Evolutionary conservation across 345 rosid species (phyloP), one percentile per base, ranked within the genome.

Genomic region (Salix caprea): DNA sequence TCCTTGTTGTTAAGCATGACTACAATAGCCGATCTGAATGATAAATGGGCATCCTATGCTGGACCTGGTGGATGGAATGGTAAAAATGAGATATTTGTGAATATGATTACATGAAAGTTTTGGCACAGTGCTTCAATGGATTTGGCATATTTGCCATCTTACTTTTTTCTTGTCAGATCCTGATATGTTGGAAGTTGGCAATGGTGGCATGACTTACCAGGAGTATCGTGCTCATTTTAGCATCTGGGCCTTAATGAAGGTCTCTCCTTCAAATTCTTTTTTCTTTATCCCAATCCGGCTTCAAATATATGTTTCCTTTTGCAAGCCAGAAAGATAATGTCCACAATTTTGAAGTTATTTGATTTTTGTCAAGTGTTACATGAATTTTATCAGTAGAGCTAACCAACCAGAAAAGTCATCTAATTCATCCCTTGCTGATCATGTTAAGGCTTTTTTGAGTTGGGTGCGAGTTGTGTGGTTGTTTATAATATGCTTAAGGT

Each of bases 21-120:
- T 64, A 84, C 91, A 7, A 90, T 91, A 75, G 99, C 99, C 52
- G 99, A 96, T 86, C 78, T 91, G 82, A 96, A 96, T 81, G 85
- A 96, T 82, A 92, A 92, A 82, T 93, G 99, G 99, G 98, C 98
- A 26, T 77, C 96, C 30, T 91, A 92, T 86, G 99, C 99, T 0
- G 99, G 98, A 81, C 98, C 99, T 67, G 96, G 98, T 75, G 99
- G 98, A 86, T 96, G 99, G 99, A 96, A 96, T 83, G 99, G 99
- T 93, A 88, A 85, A 54, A 65, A 39, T 56, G 69, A 46, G 72
- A 62, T 13, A 46, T 72, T 67, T 76, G 26, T 26, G 10, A 7
- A 66, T 28, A 13, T 32, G 40, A 32, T 28, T n/a, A 16, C 62
- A 7, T 67, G 58, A 76, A 71, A 42, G 32, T 44, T 71, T 54